Evolutionary conservation across 2,329 filamentous ascomycete genomes (phyloP), one percentile per base, ranked within the genome.

Genomic region (Sporothrix pseudoabietina): DNA sequence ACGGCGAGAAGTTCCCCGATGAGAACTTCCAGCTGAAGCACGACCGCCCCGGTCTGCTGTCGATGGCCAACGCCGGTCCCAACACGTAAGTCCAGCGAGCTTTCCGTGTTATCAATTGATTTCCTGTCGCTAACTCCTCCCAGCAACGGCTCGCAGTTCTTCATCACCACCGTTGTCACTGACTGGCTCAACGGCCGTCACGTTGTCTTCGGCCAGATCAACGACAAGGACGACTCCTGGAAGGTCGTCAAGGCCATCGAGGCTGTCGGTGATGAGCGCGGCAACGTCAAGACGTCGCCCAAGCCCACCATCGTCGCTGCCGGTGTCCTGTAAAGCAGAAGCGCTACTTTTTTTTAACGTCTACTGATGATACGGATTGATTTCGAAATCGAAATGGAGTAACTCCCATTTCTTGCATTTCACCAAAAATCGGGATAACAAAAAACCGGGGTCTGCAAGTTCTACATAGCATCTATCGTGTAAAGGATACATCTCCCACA

Each of bases 71-170:
- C 85, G 92, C 94, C 79, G 94, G 94, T 78, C 92, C 92, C 81
- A 97, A 98, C 91, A 98, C 95, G 89, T 91, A 86, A 32, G 30
- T 41, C 10, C 10, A 1, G 47, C 30, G n/a, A 49, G 16, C 32
- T 66, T 19, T 61, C 14, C 32, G 22, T 35, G 19, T 52, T 10
- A 35, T 65, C 35, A 35, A 35, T 5, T 35, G 35, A 35, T 9
- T 39, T 22, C 55, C 3, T 32, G 4, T 16, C 7, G 1, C 71
- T 72, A 72, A 75, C 68, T 14, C 85, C 12, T 84, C 85, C 0
- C 49, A 97, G 96, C 83, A 99, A 99, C 85, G 96, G 96, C 79
- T 97, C 93, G 70, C 95, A 98, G 84, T 98, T 98, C 88, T 98
- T 98, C 87, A 86, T 98, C 82, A 98, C 95, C 79, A 98, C 95